Percentiles rank a stretch among this genome's conserved stretches.
Conservation (phyloP, 2,329 filamentous ascomycete genomes). For the Metarhizium album region DNA sequence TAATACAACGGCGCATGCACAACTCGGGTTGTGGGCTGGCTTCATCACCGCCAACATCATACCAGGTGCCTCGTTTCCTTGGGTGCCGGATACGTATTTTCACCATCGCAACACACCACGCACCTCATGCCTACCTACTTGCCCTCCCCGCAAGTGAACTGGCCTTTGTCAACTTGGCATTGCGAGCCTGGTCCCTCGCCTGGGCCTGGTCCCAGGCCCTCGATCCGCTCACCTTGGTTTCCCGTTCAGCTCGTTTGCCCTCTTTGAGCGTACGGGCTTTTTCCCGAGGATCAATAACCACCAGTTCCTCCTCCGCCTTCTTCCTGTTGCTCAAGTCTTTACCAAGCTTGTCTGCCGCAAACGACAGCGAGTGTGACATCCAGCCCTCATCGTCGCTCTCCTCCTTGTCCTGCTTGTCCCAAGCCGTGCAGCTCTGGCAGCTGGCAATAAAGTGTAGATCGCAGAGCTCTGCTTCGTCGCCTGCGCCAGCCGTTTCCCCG, state of each 20-base stretch:
- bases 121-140: conserved; percentile 28
- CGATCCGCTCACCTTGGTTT: conserved; percentile 40
- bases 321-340: conserved; percentile 86
- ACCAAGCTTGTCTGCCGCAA: conserved; percentile 79
- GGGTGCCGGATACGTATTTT: neutral
- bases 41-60: too few relatives aligned
- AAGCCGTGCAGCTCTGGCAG: conserved; percentile 82
- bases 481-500: conserved; percentile 19
- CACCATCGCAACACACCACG: neutral
- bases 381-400: conserved; percentile 59
- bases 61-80: neutral
- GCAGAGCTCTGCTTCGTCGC: conserved; percentile 67
- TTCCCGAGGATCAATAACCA: conserved; percentile 87
- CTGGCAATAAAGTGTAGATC: conserved; percentile 94
- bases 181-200: conserved; percentile 34
- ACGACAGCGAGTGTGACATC: conserved; percentile 78
- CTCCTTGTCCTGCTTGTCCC: conserved; percentile 56
- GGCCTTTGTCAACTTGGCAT: conserved; percentile 43
- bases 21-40: too few relatives aligned
- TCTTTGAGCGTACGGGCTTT: conserved; percentile 64
- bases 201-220: conserved; percentile 44
- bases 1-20: too few relatives aligned
- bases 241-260: conserved; percentile 49
- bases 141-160: conserved; percentile 46
- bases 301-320: conserved; percentile 81